Conservation (phyloP, 179 eudicot genomes). For the Sideroxylon spinosum region DNA sequence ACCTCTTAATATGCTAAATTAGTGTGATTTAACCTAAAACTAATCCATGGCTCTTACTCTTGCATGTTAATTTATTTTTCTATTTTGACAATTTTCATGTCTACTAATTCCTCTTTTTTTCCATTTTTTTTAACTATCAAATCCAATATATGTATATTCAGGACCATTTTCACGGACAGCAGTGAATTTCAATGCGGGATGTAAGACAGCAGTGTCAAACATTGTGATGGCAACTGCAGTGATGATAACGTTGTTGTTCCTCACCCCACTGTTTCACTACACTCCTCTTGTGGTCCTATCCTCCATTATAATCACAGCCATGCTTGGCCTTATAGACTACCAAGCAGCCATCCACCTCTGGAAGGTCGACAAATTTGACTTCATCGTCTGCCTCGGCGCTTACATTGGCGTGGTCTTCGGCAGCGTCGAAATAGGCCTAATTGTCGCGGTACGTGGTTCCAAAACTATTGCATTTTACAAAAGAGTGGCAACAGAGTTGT, state of each 20-base stretch:
- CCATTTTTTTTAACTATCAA: not conserved
- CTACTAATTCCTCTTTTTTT: not conserved
- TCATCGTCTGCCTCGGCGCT: conserved; percentile 67
- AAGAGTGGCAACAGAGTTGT: no score
- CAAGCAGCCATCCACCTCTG: conserved; percentile 73
- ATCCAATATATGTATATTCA: conserved; percentile 9
- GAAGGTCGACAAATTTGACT: conserved; percentile 80
- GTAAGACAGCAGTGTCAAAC: conserved; percentile 91
- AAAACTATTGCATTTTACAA: not conserved
- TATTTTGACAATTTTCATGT: no score
- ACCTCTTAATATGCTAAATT: no score
- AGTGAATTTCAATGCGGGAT: conserved; percentile 93
- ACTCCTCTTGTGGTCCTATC: conserved; percentile 88
- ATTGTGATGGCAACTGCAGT: conserved; percentile 85
- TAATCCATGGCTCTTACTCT: no score
- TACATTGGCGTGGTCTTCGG: conserved; percentile 84
- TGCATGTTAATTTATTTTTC: no score
- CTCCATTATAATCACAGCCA: conserved; percentile 77
- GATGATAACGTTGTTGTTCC: conserved; percentile 64
- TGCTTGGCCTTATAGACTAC: conserved; percentile 91
- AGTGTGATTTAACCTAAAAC: no score
- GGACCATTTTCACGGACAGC: conserved; percentile 98
- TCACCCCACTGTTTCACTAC: conserved; percentile 80
- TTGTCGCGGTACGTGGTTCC: conserved; percentile 53
- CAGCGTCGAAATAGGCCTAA: conserved; percentile 70